Evolutionary conservation across 495 filamentous ascomycete genomes (phyloP).

Genomic region (Penicillium taxi): DNA sequence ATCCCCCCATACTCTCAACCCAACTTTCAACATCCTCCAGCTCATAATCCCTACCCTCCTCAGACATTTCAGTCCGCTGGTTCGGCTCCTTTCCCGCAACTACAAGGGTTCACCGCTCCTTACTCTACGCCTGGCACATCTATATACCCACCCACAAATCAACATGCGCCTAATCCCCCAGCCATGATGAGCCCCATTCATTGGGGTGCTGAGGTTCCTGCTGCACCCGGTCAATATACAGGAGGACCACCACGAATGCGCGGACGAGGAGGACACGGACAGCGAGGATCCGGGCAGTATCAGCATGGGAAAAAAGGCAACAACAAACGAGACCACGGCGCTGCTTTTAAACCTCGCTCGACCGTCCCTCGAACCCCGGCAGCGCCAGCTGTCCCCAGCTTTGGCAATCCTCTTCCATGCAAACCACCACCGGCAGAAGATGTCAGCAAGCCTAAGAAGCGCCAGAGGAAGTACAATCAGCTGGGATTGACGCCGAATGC

Average conservation of each 20-base stretch:
- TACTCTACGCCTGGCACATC: constrained; percentile 20
- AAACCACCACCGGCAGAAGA: constrained; percentile 48
- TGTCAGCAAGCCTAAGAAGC: constrained; percentile 54
- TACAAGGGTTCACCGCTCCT: constrained; percentile 20
- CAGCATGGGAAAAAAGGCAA: constrained; percentile 30
- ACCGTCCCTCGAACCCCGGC: constrained; percentile 36
- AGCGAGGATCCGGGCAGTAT: constrained; percentile 36
- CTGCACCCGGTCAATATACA: constrained; percentile 17
- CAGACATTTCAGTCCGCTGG: constrained; percentile 24
- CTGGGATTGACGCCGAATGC: constrained; percentile 71
- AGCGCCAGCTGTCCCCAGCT: constrained; percentile 55
- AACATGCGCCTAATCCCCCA: constrained; percentile 30
- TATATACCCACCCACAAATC: constrained; percentile 20
- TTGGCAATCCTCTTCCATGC: constrained; percentile 50
- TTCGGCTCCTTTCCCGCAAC: constrained; percentile 21
- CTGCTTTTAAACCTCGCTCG: constrained; percentile 37
- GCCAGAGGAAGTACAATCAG: constrained; percentile 69
- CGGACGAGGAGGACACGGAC: constrained; percentile 10
- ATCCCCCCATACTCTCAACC: constrained; percentile 23
- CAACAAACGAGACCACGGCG: constrained; percentile 36
- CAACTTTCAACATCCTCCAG: constrained; percentile 21
- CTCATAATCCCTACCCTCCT: constrained; percentile 17
- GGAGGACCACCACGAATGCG: constrained; percentile 16
- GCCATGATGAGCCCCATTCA: constrained; percentile 51
- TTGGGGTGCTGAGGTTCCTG: constrained; percentile 46